Percentiles rank a stretch among this genome's conserved stretches.
phyloP scores from a whole-genome alignment of 176 grass and related monocot species.

The Themeda triandra region DNA sequence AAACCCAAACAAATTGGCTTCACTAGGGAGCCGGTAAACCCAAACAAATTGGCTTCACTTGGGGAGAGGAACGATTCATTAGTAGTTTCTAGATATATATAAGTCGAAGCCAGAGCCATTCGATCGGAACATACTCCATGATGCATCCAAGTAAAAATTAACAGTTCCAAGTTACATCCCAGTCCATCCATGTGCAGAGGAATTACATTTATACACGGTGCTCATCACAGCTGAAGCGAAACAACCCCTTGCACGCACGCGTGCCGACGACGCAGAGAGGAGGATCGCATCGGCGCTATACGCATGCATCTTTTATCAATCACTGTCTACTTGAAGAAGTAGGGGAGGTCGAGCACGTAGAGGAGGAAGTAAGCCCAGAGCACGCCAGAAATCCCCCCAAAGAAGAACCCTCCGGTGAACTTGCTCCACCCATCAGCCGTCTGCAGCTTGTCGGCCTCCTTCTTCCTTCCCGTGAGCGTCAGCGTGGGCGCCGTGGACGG shows the following conservation, averaged over 20 bases:
- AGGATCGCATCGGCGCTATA: neutral
- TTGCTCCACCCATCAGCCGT: slow-evolving; percentile 87
- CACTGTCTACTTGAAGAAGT: slow-evolving; percentile 82
- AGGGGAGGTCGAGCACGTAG: slow-evolving; percentile 96
- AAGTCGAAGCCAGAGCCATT: too few species aligned
- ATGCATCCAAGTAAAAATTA: slow-evolving; percentile 15
- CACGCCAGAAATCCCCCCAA: slow-evolving; percentile 83
- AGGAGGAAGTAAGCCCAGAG: slow-evolving; percentile 94
- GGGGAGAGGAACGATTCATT: too few species aligned
- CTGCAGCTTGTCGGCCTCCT: slow-evolving; percentile 95
- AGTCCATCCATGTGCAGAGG: neutral
- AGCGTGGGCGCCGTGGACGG: slow-evolving; percentile 74
- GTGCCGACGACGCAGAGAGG: neutral
- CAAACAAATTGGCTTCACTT: too few species aligned
- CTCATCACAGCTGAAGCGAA: neutral
- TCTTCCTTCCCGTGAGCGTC: slow-evolving; percentile 87
- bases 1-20: too few species aligned
- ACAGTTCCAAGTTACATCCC: slow-evolving; percentile 10
- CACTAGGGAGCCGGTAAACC: too few species aligned
- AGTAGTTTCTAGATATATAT: too few species aligned
- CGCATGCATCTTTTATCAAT: neutral
- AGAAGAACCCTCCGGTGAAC: slow-evolving; percentile 94
- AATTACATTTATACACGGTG: slow-evolving; percentile 31
- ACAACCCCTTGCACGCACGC: neutral
- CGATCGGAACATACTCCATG: too few species aligned